Evolutionary conservation across 2,329 filamentous ascomycete species (phyloP).

Genomic region (Monosporascus cannonballus): DNA sequence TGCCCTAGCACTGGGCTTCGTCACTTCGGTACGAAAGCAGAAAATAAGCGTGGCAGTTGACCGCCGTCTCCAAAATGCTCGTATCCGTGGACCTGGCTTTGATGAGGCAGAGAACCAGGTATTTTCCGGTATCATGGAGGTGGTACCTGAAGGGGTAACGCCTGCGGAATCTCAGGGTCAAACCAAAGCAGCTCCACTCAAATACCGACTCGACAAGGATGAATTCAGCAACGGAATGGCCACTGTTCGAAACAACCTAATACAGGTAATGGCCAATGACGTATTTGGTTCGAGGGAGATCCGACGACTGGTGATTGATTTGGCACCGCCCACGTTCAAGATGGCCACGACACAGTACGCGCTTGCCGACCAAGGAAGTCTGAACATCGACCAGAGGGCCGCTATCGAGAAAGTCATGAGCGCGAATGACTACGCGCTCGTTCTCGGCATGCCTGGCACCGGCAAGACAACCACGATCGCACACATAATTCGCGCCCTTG

Average conservation of each 20-base stretch:
- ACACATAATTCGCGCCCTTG: constrained; percentile 87
- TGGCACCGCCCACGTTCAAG: constrained; percentile 68
- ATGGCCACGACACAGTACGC: constrained; percentile 55
- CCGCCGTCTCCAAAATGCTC: constrained; percentile 78
- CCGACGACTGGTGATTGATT: constrained; percentile 74
- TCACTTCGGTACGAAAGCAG: constrained; percentile 68
- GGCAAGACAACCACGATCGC: constrained; percentile 98
- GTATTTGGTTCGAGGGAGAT: constrained; percentile 66
- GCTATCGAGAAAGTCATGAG: constrained; percentile 96
- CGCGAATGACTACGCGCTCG: constrained; percentile 90
- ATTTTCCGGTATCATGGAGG: constrained; percentile 89
- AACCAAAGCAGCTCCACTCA: constrained; percentile 48
- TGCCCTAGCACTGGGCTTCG: constrained; percentile 86
- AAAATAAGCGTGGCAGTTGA: constrained; percentile 87
- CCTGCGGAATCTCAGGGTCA: constrained; percentile 46
- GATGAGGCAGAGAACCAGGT: constrained; percentile 71
- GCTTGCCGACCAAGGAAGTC: constrained; percentile 54
- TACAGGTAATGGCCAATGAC: constrained; percentile 83
- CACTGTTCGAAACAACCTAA: constrained; percentile 84
- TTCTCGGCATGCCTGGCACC: constrained; percentile 96
- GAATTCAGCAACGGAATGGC: constrained; percentile 99
- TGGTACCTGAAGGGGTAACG: constrained; percentile 51
- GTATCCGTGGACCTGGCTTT: constrained; percentile 70
- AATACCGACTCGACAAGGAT: constrained; percentile 91
- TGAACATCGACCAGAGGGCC: constrained; percentile 81